A percentile compares a stretch with the other conserved stretches of the same genome.
Evolutionary conservation across 2,329 filamentous ascomycete genomes (phyloP).

Genomic region (Pestalotiopsis sp.): DNA sequence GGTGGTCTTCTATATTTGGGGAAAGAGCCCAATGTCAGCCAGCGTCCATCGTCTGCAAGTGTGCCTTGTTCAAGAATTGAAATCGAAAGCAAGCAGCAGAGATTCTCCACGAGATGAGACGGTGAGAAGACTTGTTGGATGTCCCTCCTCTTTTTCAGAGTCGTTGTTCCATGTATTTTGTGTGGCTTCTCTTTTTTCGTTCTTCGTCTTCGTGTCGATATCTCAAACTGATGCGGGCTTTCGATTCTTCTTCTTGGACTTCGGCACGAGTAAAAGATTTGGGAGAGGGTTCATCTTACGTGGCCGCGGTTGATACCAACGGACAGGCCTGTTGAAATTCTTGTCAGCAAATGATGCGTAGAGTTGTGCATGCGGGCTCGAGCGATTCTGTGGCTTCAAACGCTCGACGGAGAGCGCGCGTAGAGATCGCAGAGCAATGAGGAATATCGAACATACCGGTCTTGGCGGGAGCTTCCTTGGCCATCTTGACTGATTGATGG

Average conservation of each 20-base stretch:
- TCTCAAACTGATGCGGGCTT: neutral
- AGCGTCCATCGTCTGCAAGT: constrained; percentile 65
- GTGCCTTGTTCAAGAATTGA: constrained; percentile 24
- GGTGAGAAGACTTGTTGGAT: constrained; percentile 29
- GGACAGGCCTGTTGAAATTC: constrained; percentile 41
- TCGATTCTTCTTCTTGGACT: neutral
- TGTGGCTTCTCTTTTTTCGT: neutral
- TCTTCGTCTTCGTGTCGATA: neutral
- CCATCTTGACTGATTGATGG: constrained; percentile 44
- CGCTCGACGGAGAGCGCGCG: neutral
- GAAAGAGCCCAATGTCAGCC: constrained; percentile 44
- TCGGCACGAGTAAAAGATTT: neutral
- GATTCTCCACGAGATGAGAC: constrained; percentile 79
- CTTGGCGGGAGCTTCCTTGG: constrained; percentile 60
- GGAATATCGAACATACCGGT: constrained; percentile 35
- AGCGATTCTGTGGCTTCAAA: neutral
- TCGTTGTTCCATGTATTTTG: constrained; percentile 17
- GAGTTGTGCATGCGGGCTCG: neutral
- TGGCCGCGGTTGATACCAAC: constrained; percentile 66
- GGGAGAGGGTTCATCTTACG: constrained; percentile 49
- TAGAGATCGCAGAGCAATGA: neutral
- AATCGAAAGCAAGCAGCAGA: constrained; percentile 50
- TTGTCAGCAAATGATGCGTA: constrained; percentile 22
- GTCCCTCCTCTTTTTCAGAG: neutral
- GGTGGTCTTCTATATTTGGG: constrained; percentile 71